These are phyloP conservation scores for Umbelopsis sp. DNA, from an alignment of 371 early-diverging fungal species.

Conservation along the genomic window DNA sequence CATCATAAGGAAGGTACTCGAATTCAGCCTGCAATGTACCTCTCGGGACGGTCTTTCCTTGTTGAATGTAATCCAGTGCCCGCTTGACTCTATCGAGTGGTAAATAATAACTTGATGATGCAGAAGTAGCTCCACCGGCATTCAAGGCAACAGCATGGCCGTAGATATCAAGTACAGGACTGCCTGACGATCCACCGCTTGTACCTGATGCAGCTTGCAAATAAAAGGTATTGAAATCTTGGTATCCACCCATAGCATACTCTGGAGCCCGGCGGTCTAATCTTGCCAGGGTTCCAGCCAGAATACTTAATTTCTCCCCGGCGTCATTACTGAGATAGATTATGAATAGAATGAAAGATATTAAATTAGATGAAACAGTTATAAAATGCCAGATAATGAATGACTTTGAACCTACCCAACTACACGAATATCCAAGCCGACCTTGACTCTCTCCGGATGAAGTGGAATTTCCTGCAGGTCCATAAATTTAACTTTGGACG, in stretches of 20 bases:
- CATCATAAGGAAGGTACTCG: conserved; percentile 65
- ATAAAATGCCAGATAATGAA: conserved; percentile 20
- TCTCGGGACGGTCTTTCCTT: conserved; percentile 61
- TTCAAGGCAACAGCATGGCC: conserved; percentile 74
- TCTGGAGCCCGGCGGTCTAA: conserved; percentile 63
- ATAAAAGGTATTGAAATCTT: conserved; percentile 74
- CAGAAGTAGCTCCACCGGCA: conserved; percentile 63
- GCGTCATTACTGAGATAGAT: conserved; percentile 63
- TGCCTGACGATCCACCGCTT: conserved; percentile 70
- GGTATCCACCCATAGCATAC: conserved; percentile 63
- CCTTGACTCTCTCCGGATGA: conserved; percentile 74
- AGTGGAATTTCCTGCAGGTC: conserved; percentile 68
- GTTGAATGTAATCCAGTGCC: conserved; percentile 63
- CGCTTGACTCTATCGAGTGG: conserved; percentile 73
- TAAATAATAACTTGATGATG: conserved; percentile 64
- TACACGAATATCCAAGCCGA: conserved; percentile 83
- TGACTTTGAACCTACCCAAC: conserved; percentile 54
- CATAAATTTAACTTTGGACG: conserved; percentile 77
- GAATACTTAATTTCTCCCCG: conserved; percentile 79
- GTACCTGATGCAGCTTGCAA: conserved; percentile 73
- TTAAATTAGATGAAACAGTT: conserved; percentile 54
- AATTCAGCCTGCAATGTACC: conserved; percentile 81
- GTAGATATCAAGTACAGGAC: conserved; percentile 70
- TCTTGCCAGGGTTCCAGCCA: conserved; percentile 80
- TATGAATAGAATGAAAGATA: conserved; percentile 27